Conservation (phyloP, 2,329 filamentous ascomycete species). For the Fusarium temperatum region DNA sequence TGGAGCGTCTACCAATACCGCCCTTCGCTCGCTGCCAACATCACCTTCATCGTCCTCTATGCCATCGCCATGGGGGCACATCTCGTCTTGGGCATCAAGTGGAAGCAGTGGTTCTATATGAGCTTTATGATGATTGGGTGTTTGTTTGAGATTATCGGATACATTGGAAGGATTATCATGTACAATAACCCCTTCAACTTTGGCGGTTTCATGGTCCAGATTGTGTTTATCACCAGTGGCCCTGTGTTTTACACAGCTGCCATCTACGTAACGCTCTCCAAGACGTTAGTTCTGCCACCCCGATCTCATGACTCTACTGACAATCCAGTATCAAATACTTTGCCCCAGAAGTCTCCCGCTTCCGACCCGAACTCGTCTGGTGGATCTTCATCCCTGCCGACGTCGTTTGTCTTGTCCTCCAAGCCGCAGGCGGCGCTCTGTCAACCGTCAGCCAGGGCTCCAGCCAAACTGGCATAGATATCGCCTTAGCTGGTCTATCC, state of each 20-base stretch:
- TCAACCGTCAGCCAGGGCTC: constrained; percentile 55
- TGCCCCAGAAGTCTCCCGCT: constrained; percentile 50
- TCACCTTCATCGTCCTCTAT: constrained; percentile 54
- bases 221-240: constrained; percentile 55
- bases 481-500: constrained; percentile 61
- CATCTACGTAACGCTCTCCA: constrained; percentile 69
- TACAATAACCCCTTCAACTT: constrained; percentile 66
- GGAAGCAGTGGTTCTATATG: constrained; percentile 56
- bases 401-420: constrained; percentile 62
- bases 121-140: constrained; percentile 63
- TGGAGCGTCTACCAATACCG: constrained; percentile 58
- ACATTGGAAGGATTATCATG: constrained; percentile 65
- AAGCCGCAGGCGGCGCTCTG: constrained; percentile 64
- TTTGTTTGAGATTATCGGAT: constrained; percentile 68
- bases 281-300: constrained; percentile 40
- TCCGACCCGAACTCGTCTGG: constrained; percentile 53
- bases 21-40: constrained; percentile 55
- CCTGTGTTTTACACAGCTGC: constrained; percentile 62
- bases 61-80: constrained; percentile 58
- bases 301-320: not conserved
- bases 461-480: constrained; percentile 52
- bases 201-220: constrained; percentile 69
- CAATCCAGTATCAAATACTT: constrained; percentile 50
- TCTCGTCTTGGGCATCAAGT: constrained; percentile 51
- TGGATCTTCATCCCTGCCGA: constrained; percentile 63